phyloP scores from a whole-genome alignment of 2,329 filamentous ascomycete species.

The Talaromyces sp. region DNA sequence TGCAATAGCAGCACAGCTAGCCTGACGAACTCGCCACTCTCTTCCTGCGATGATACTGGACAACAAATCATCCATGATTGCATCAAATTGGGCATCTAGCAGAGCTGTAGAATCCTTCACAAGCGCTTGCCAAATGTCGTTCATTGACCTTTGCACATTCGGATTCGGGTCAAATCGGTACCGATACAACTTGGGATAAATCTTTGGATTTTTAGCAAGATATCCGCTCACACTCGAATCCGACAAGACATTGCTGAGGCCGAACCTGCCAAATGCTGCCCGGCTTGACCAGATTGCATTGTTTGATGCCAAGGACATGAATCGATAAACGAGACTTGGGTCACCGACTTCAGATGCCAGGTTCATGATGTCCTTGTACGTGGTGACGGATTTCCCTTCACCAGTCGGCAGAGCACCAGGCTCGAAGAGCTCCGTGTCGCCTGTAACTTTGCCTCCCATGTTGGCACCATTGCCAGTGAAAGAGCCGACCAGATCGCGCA shows the following conservation, averaged over 20 bases:
- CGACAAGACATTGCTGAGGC: slow-evolving; percentile 84
- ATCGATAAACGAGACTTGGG: slow-evolving; percentile 92
- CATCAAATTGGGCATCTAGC: slow-evolving; percentile 77
- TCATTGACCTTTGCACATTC: slow-evolving; percentile 93
- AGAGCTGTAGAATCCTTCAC: slow-evolving; percentile 79
- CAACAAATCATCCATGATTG: slow-evolving; percentile 82
- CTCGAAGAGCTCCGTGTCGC: slow-evolving; percentile 91
- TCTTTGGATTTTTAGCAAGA: slow-evolving; percentile 77
- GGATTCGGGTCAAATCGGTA: slow-evolving; percentile 94
- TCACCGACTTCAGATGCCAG: slow-evolving; percentile 96
- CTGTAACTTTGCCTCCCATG: slow-evolving; percentile 72
- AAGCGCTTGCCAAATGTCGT: slow-evolving; percentile 94
- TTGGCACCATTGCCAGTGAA: slow-evolving; percentile 68
- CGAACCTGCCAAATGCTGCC: slow-evolving; percentile 91
- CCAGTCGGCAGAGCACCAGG: slow-evolving; percentile 85
- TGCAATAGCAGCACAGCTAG: slow-evolving; percentile 83
- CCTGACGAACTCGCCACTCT: slow-evolving; percentile 91
- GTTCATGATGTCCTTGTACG: slow-evolving; percentile 95
- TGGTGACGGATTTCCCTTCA: slow-evolving; percentile 83
- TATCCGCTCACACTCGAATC: slow-evolving; percentile 69
- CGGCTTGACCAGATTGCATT: slow-evolving; percentile 97
- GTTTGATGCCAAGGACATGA: slow-evolving; percentile 95
- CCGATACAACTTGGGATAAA: slow-evolving; percentile 91
- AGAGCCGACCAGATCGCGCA: slow-evolving; percentile 80
- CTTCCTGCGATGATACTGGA: slow-evolving; percentile 74